Base-by-base conservation (phyloP, 306 rosid genomes). In the Quercus parvula region DNA sequence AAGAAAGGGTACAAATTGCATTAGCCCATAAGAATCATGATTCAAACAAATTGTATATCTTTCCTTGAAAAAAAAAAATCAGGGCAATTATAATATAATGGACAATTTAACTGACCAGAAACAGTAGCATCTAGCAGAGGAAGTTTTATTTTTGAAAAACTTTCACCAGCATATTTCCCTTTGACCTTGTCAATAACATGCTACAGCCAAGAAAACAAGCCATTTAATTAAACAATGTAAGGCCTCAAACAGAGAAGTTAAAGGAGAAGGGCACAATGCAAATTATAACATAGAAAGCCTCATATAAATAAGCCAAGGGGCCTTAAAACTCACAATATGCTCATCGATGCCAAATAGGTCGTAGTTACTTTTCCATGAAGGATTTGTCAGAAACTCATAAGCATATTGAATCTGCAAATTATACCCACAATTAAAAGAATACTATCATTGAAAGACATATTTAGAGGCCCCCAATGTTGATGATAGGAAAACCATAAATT, bases 321-420 rank as follows among this genome's bases (percentile, higher is more conserved):
- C 49, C 59, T 71, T 63, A 75, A 24, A 75, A 87, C 98, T 86
- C 87, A 95, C 99, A 31, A 78, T 73, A 58, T 92, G 94, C 84
- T 93, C 99, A 49, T 90, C 97, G 19, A 95, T 80, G 72, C 92
- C 96, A 79, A 89, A 95, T 58, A 88, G 41, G 78, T 95, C 98
- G 27, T 95, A 93, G 88, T 91, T 90, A 72, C 88, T 91, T 87
- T 95, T 95, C 98, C 97, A 89, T 6, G 80, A 31, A 5, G 93
- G 89, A 78, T 95, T 93, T 35, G 77, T 88, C 84, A 95, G 90
- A 92, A 95, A 81, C 85, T 95, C 99, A 35, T 91, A 92, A 68
- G 99, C 99, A 91, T 93, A 93, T 78, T 76, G 94, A 84, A 95
- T 78, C 96, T 93, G 94, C 77, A 85, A 83, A 76, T 24, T 2